Evolutionary conservation across 2,329 filamentous ascomycete species (phyloP).

Genomic region (Aspergillus sojae): DNA sequence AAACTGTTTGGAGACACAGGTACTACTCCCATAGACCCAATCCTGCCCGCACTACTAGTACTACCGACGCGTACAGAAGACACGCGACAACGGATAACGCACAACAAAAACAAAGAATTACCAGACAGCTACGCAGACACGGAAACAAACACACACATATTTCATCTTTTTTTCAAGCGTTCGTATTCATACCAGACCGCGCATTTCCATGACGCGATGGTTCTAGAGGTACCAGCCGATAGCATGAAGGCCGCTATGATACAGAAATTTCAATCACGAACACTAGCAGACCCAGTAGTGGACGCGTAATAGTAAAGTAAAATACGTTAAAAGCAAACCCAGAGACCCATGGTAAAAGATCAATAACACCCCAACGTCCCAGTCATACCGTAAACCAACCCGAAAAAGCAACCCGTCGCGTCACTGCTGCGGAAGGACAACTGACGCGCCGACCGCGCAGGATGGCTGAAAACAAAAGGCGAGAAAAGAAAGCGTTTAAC

Average conservation of each 20-base stretch:
- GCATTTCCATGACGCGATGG: conserved; percentile 28
- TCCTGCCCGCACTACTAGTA: not conserved
- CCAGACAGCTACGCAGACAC: not conserved
- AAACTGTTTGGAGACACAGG: not conserved
- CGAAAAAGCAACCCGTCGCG: conserved; percentile 42
- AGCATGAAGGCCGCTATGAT: conserved; percentile 45
- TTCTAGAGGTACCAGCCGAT: conserved; percentile 40
- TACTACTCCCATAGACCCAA: not conserved
- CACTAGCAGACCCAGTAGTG: conserved; percentile 44
- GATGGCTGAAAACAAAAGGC: conserved; percentile 34
- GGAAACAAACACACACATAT: not conserved
- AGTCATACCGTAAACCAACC: conserved; percentile 47
- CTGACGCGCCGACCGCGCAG: conserved; percentile 36
- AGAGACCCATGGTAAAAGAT: conserved; percentile 46
- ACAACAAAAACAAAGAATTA: not conserved
- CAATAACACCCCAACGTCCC: conserved; percentile 49
- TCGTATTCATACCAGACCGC: conserved; percentile 43
- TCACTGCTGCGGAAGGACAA: conserved; percentile 33
- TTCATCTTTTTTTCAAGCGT: conserved; percentile 22
- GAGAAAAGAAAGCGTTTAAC: conserved; percentile 59
- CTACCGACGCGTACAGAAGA: not conserved
- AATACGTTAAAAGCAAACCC: conserved; percentile 44
- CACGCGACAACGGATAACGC: not conserved
- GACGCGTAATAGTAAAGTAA: conserved; percentile 43
- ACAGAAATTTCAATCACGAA: conserved; percentile 43